Conservation (phyloP, 305 asterid genomes). For the Fraxinus platypoda region DNA sequence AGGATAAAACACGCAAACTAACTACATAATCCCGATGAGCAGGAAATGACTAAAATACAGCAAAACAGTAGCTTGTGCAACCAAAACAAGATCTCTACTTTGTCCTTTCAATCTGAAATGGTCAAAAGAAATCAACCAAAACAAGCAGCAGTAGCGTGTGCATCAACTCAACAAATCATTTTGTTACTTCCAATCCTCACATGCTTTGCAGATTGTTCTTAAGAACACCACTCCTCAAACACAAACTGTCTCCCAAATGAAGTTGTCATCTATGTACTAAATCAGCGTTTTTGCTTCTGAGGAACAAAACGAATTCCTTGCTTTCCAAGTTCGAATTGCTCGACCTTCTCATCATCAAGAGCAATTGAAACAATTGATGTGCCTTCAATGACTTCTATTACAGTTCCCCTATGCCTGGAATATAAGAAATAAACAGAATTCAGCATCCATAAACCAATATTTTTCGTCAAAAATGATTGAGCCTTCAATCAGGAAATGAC, state of each 20-base stretch:
- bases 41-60: background rate
- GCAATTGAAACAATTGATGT: conserved; percentile 35
- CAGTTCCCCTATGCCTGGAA: conserved; percentile 54
- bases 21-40: background rate
- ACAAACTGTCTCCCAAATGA: background rate
- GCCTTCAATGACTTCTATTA: conserved; percentile 45
- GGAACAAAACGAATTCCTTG: conserved; percentile 50
- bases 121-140: background rate
- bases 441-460: background rate
- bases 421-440: background rate
- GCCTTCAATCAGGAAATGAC: conserved; percentile 1
- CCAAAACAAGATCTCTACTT: background rate
- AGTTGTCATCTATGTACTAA: background rate
- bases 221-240: background rate
- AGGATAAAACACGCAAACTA: background rate
- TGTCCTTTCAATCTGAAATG: background rate
- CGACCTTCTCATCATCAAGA: conserved; percentile 40
- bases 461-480: background rate
- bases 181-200: background rate
- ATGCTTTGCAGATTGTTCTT: background rate
- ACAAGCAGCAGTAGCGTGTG: background rate
- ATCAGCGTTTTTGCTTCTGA: conserved; percentile 36
- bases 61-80: background rate
- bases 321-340: conserved; percentile 45
- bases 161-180: background rate